Evolutionary conservation across 1,284 basidiomycete genomes (phyloP).

Genomic region (Peniophora sp.): DNA sequence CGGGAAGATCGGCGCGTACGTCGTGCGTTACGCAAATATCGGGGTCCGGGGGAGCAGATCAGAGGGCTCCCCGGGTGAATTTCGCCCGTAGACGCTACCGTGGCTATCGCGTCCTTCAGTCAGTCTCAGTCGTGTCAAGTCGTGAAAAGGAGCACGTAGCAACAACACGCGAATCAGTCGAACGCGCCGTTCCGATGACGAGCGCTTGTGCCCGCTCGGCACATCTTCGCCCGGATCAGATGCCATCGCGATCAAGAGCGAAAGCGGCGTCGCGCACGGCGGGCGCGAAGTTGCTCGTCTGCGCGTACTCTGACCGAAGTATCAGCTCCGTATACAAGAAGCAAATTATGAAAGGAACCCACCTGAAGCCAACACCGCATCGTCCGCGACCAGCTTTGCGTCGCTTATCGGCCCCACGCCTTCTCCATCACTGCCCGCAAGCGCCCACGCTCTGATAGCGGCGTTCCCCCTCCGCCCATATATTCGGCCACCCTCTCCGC

Average conservation of each 20-base stretch:
- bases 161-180: conserved; percentile 36
- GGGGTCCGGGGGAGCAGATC: conserved; percentile 48
- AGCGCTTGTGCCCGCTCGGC: conserved; percentile 60
- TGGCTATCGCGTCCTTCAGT: conserved; percentile 31
- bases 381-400: conserved; percentile 53
- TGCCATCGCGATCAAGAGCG: conserved; percentile 52
- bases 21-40: conserved; percentile 62
- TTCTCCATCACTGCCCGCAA: conserved; percentile 58
- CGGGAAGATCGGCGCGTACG: conserved; percentile 61
- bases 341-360: conserved; percentile 11
- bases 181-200: conserved; percentile 37
- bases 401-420: conserved; percentile 65
- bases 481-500: conserved; percentile 37
- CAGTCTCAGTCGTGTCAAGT: conserved; percentile 26
- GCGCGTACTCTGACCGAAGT: conserved; percentile 41
- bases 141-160: conserved; percentile 34
- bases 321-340: conserved; percentile 5
- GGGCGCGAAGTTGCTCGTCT: conserved; percentile 50
- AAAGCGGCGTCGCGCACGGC: conserved; percentile 44
- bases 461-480: conserved; percentile 73
- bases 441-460: conserved; percentile 65
- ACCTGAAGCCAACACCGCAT: conserved; percentile 48
- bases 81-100: conserved; percentile 72
- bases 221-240: conserved; percentile 32
- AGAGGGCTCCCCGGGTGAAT: conserved; percentile 57